A percentile compares a stretch with the other conserved stretches of the same genome.
Evolutionary conservation across 805 yeast genomes (phyloP).

Genomic region (Pichia californica): DNA sequence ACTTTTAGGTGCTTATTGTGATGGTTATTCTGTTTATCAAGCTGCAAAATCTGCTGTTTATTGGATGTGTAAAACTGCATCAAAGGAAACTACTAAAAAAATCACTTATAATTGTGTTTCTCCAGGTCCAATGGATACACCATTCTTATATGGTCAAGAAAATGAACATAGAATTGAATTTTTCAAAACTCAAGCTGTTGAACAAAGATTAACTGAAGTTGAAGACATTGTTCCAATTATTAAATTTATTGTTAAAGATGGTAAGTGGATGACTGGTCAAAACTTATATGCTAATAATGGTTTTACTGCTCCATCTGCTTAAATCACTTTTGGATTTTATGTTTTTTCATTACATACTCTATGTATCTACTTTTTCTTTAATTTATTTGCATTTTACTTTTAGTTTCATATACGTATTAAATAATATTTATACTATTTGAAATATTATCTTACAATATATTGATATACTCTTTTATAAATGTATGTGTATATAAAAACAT

Average conservation of each 20-base stretch:
- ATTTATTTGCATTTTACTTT: too few relatives aligned
- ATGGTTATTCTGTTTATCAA: conserved; percentile 45
- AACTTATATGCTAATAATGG: conserved; percentile 61
- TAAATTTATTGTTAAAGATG: conserved; percentile 54
- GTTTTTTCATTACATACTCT: background rate
- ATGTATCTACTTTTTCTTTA: too few relatives aligned
- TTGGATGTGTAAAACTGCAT: conserved; percentile 44
- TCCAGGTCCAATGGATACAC: conserved; percentile 65
- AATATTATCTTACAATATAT: too few relatives aligned
- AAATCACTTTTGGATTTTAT: too few relatives aligned
- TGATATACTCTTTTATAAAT: too few relatives aligned
- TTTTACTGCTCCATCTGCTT: conserved; percentile 46
- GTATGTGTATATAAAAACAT: too few relatives aligned
- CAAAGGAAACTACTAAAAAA: conserved; percentile 45
- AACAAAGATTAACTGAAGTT: conserved; percentile 48
- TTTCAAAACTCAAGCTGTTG: conserved; percentile 46
- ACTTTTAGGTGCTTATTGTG: conserved; percentile 58
- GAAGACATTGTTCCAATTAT: conserved; percentile 60
- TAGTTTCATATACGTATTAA: too few relatives aligned
- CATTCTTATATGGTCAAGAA: conserved; percentile 59
- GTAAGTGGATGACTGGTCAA: conserved; percentile 68
- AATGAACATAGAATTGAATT: conserved; percentile 43
- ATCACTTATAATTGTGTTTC: conserved; percentile 52
- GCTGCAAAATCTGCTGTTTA: conserved; percentile 55
- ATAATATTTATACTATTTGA: too few relatives aligned